Evolutionary conservation across 148 eudicot species (phyloP).

Genomic region (Linanthus parryae): DNA sequence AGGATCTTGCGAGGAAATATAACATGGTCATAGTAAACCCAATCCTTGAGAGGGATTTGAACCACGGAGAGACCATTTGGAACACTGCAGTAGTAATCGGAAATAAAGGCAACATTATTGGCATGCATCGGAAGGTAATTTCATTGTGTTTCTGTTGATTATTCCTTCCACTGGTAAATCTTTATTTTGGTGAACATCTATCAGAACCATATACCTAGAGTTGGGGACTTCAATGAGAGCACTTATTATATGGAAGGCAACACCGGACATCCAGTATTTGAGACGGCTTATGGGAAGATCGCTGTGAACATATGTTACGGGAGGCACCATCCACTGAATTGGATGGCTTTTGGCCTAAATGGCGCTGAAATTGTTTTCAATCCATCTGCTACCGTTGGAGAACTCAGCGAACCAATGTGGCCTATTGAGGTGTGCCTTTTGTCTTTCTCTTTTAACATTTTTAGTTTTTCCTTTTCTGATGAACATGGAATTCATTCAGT

Average conservation of each 20-base stretch:
- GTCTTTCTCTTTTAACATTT: no score
- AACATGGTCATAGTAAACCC: constrained; percentile 93
- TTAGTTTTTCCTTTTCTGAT: no score
- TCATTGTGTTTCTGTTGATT: neutral
- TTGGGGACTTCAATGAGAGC: constrained; percentile 97
- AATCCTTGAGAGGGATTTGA: constrained; percentile 85
- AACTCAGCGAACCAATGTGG: constrained; percentile 99
- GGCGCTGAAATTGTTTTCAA: constrained; percentile 97
- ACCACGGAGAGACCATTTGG: constrained; percentile 93
- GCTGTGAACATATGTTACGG: constrained; percentile 94
- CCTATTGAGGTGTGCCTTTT: constrained; percentile 68
- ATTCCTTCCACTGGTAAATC: no score
- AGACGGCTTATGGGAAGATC: constrained; percentile 88
- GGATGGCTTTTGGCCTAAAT: constrained; percentile 95
- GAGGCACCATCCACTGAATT: constrained; percentile 95
- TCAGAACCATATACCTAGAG: constrained; percentile 98
- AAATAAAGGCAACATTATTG: constrained; percentile 87
- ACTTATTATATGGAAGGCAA: constrained; percentile 99
- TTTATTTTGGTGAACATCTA: neutral
- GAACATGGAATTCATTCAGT: no score
- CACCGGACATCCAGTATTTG: constrained; percentile 95
- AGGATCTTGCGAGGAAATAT: constrained; percentile 64
- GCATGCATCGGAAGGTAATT: constrained; percentile 93
- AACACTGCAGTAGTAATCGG: constrained; percentile 92
- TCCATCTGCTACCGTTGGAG: constrained; percentile 97